Percentiles rank a stretch among this genome's conserved stretches.
Evolutionary conservation across 257 asterid genomes (phyloP).

Genomic region (Nicotiana otophora): DNA sequence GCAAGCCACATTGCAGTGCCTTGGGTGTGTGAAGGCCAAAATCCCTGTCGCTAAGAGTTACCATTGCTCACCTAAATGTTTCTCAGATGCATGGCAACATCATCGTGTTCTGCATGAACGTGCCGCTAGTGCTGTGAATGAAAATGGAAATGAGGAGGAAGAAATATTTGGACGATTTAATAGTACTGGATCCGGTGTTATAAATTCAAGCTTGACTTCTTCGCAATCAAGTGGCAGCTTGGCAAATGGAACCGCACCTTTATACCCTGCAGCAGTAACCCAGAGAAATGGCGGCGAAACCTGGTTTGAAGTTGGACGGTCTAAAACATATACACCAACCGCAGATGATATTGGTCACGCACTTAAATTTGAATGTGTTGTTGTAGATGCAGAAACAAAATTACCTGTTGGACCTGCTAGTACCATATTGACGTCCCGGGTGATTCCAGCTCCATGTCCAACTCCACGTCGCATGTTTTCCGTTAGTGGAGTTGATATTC

Average conservation of each 20-base stretch:
- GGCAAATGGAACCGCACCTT: constrained; percentile 47
- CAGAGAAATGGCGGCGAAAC: constrained; percentile 87
- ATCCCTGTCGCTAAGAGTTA: constrained; percentile 77
- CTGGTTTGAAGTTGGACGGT: constrained; percentile 88
- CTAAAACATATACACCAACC: constrained; percentile 89
- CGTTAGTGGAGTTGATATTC: constrained; percentile 55
- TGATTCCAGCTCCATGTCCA: constrained; percentile 96
- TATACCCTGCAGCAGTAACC: constrained; percentile 70
- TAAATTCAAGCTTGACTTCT: constrained; percentile 31
- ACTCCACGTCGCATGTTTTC: constrained; percentile 74
- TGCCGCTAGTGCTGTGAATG: constrained; percentile 69
- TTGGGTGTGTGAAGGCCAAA: constrained; percentile 88
- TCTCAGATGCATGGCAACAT: constrained; percentile 89
- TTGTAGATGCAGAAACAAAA: constrained; percentile 64
- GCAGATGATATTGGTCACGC: constrained; percentile 86
- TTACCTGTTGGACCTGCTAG: constrained; percentile 55
- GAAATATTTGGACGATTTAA: constrained; percentile 81
- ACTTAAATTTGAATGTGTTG: constrained; percentile 86
- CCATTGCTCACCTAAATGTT: constrained; percentile 90
- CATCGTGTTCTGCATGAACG: constrained; percentile 94
- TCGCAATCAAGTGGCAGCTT: constrained; percentile 58
- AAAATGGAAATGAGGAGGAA: constrained; percentile 83
- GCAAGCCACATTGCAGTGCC: constrained; percentile 91
- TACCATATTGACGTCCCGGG: constrained; percentile 74
- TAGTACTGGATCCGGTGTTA: constrained; percentile 48